These are phyloP conservation scores for Phytopythium sindhum DNA, from an alignment of 352 stramenopile genomes.

Conservation along the genomic window DNA sequence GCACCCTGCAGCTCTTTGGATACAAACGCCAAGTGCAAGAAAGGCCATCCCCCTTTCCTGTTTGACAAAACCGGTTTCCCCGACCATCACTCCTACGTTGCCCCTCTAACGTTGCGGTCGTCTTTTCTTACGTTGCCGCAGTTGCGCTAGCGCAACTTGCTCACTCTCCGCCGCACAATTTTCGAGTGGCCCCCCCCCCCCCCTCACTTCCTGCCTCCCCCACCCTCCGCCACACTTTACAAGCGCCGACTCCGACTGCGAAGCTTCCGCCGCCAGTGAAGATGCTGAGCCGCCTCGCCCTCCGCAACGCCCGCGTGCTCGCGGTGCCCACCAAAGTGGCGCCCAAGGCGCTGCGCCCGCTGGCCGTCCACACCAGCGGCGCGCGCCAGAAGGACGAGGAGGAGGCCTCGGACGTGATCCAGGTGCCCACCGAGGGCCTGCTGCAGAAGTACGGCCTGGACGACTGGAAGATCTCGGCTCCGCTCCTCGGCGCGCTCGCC, in stretches of 20 bases:
- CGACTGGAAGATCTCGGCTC: slow-evolving; percentile 83
- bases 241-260: slow-evolving; percentile 4
- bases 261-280: slow-evolving; percentile 7
- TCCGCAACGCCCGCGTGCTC: slow-evolving; percentile 53
- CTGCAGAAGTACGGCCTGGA: slow-evolving; percentile 66
- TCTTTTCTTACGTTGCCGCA: not conserved
- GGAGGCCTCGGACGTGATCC: slow-evolving; percentile 39
- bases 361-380: slow-evolving; percentile 59
- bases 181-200: not conserved
- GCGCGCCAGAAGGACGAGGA: slow-evolving; percentile 45
- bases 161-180: slow-evolving; percentile 5
- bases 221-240: not conserved
- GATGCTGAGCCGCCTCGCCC: slow-evolving; percentile 76
- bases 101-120: not conserved
- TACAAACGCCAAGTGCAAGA: slow-evolving; percentile 1
- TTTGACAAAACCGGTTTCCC: not conserved
- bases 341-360: slow-evolving; percentile 36
- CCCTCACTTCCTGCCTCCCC: no score
- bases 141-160: slow-evolving; percentile 4
- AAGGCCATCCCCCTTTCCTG: not conserved
- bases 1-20: no score
- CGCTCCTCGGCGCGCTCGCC: slow-evolving; percentile 63
- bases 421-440: slow-evolving; percentile 45
- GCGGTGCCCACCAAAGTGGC: slow-evolving; percentile 43
- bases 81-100: not conserved